These are phyloP conservation scores for Pestalotiopsis sp. DNA, from an alignment of 2,329 filamentous ascomycete genomes.

Conservation along the genomic window DNA sequence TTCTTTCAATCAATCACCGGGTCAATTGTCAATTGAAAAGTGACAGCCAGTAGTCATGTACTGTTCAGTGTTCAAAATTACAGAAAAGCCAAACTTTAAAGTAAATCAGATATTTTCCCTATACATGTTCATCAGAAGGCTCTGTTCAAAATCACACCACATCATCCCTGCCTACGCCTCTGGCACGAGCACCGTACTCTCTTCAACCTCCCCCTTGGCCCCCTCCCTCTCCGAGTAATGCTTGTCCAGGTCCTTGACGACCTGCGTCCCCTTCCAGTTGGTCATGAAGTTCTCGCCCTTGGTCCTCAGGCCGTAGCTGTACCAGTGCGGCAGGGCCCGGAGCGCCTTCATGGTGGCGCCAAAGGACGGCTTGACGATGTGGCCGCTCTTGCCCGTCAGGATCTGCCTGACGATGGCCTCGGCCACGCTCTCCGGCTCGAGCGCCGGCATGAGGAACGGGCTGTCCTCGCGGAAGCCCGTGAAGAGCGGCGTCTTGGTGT, in stretches of 20 bases:
- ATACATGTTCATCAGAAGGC: neutral
- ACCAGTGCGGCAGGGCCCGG: slow-evolving; percentile 64
- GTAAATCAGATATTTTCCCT: neutral
- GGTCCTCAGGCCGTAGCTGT: slow-evolving; percentile 55
- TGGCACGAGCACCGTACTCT: slow-evolving; percentile 21
- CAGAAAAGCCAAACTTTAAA: neutral
- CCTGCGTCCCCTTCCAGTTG: slow-evolving; percentile 48
- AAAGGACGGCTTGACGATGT: slow-evolving; percentile 56
- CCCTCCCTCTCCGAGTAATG: slow-evolving; percentile 33
- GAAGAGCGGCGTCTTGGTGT: slow-evolving; percentile 64
- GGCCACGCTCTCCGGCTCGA: slow-evolving; percentile 65
- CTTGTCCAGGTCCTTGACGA: slow-evolving; percentile 46
- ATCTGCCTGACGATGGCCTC: slow-evolving; percentile 65
- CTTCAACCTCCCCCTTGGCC: slow-evolving; percentile 15
- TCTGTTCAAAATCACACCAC: neutral
- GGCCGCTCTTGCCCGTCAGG: slow-evolving; percentile 56
- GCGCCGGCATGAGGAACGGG: slow-evolving; percentile 52
- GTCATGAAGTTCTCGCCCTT: slow-evolving; percentile 43
- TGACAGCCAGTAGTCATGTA: neutral
- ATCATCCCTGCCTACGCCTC: neutral
- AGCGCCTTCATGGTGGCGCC: slow-evolving; percentile 43
- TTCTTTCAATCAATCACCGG: neutral
- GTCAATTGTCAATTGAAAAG: neutral
- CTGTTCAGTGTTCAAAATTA: neutral
- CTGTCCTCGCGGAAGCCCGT: slow-evolving; percentile 53